A percentile compares a stretch with the other conserved stretches of the same genome.
Conservation (phyloP, 2,329 filamentous ascomycete genomes). For the Claviceps sp. region DNA sequence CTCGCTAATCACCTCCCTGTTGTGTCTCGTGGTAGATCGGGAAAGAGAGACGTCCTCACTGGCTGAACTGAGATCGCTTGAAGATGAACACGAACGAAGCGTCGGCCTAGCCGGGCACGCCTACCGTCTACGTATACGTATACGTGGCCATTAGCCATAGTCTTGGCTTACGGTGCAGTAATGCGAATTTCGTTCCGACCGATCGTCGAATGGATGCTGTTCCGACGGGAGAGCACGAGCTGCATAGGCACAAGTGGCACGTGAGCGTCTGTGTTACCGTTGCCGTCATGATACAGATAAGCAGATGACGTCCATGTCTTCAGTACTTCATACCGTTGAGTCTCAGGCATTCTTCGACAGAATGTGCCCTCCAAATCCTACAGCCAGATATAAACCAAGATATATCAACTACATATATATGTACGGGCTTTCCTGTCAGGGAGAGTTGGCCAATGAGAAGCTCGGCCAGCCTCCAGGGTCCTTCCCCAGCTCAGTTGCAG, state of each 20-base stretch:
- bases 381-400: too few species aligned
- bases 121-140: background rate
- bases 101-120: background rate
- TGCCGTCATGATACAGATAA: background rate
- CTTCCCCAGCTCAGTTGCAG: background rate
- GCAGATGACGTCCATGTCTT: background rate
- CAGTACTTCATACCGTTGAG: background rate
- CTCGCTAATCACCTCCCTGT: background rate
- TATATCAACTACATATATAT: background rate
- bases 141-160: background rate
- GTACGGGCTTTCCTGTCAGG: background rate
- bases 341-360: background rate
- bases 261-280: background rate
- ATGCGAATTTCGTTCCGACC: background rate
- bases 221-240: background rate
- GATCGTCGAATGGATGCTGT: background rate
- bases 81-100: conserved; percentile 20
- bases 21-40: background rate
- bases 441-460: background rate
- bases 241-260: background rate
- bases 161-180: background rate
- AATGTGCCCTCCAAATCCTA: too few species aligned
- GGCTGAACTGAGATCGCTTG: conserved; percentile 42
- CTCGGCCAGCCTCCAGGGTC: background rate
- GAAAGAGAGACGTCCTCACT: conserved; percentile 19